Percentiles rank a stretch among this genome's conserved stretches.
Conservation (phyloP, 2,329 filamentous ascomycete genomes). For the Venturia oleaginea region DNA sequence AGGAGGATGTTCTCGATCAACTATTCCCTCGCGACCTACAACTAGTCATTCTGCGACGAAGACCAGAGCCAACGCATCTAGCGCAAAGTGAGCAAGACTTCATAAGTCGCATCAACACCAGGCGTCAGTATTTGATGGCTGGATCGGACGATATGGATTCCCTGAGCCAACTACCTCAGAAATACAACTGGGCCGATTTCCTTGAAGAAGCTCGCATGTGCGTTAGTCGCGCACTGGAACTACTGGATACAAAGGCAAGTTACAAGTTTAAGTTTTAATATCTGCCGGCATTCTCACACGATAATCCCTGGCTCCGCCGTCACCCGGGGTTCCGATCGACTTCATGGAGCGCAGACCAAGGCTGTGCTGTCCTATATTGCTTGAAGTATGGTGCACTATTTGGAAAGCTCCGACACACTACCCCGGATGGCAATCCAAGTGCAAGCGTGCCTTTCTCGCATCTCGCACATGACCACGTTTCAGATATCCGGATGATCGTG, state of each 20-base stretch:
- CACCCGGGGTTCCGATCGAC: conserved; percentile 20
- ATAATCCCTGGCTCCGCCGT: neutral
- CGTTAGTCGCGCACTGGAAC: conserved; percentile 49
- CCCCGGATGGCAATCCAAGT: neutral
- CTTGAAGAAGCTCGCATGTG: conserved; percentile 46
- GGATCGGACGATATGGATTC: conserved; percentile 40
- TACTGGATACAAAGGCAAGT: conserved; percentile 11
- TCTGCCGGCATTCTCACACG: neutral
- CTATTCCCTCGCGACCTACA: conserved; percentile 52
- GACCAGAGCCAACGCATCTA: conserved; percentile 43
- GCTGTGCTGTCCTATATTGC: conserved; percentile 5
- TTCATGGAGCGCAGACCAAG: conserved; percentile 5
- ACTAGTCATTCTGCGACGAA: conserved; percentile 43
- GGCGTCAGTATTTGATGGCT: conserved; percentile 48
- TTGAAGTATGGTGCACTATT: neutral
- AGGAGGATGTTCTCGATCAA: conserved; percentile 48
- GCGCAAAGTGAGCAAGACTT: conserved; percentile 53
- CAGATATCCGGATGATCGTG: neutral
- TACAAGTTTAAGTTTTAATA: neutral
- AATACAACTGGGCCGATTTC: conserved; percentile 57
- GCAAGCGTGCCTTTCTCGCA: neutral
- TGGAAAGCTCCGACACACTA: conserved; percentile 1
- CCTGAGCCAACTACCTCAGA: conserved; percentile 43
- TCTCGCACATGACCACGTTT: conserved; percentile 5
- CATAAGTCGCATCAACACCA: conserved; percentile 43